phyloP scores from a whole-genome alignment of 805 yeast species.

The Kuraishia floccosa region DNA sequence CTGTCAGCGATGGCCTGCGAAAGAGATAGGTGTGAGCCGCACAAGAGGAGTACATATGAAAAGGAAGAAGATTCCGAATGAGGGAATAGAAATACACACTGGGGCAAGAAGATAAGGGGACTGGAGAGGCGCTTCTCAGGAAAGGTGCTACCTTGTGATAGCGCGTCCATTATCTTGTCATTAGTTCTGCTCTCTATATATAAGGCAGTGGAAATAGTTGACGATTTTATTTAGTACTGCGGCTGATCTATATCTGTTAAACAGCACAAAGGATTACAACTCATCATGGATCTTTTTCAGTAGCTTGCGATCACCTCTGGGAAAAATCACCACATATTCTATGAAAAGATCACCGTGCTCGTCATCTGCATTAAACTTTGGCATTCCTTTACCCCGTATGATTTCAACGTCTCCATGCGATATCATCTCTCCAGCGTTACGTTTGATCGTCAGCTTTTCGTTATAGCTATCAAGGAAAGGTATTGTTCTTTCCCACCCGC shows the following conservation, averaged over 20 bases:
- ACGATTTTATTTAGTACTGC: neutral
- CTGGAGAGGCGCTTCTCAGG: no score
- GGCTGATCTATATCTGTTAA: neutral
- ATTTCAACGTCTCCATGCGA: conserved; percentile 62
- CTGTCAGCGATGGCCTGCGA: no score
- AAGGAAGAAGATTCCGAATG: no score
- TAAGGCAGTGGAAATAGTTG: no score
- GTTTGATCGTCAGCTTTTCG: conserved; percentile 27
- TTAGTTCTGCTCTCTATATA: no score
- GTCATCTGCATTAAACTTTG: conserved; percentile 37
- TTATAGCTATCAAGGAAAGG: conserved; percentile 55
- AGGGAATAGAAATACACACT: no score
- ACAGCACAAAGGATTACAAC: conserved; percentile 11
- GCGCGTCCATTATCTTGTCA: no score
- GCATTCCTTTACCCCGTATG: conserved; percentile 80
- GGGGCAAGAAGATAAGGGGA: no score
- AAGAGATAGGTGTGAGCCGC: no score
- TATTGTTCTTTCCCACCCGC: conserved; percentile 71
- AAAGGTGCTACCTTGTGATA: no score
- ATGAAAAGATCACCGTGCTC: conserved; percentile 43
- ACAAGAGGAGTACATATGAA: no score
- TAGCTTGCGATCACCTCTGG: conserved; percentile 19
- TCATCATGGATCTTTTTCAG: conserved; percentile 16
- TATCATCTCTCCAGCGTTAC: conserved; percentile 42
- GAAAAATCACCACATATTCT: conserved; percentile 35